Conservation (phyloP, 768 basidiomycete species). For the Termitomyces heimii region DNA sequence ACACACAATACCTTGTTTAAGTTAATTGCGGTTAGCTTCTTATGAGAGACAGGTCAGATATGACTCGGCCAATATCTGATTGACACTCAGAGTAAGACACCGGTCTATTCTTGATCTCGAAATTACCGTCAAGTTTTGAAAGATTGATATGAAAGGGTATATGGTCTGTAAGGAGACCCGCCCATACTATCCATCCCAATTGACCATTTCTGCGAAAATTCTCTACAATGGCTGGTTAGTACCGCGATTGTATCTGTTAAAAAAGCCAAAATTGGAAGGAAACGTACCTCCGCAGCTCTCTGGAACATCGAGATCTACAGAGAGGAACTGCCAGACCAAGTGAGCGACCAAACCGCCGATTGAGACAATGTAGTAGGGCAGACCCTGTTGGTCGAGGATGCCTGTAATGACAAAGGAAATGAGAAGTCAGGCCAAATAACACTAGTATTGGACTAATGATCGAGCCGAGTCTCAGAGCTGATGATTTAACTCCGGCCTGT, state of each 20-base stretch:
- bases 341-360: slow-evolving; percentile 7
- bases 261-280: neutral
- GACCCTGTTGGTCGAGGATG: slow-evolving; percentile 29
- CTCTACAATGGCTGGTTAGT: neutral
- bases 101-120: too few relatives aligned
- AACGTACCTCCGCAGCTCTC: neutral
- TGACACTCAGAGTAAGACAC: too few relatives aligned
- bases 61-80: too few relatives aligned
- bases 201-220: neutral
- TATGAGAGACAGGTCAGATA: too few relatives aligned
- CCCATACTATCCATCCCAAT: neutral
- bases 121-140: neutral
- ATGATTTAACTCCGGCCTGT: slow-evolving; percentile 51
- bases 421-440: slow-evolving; percentile 29
- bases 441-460: slow-evolving; percentile 35
- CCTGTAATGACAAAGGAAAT: slow-evolving; percentile 29
- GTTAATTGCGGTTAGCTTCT: too few relatives aligned
- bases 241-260: neutral
- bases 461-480: slow-evolving; percentile 45
- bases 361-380: slow-evolving; percentile 23
- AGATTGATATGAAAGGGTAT: neutral
- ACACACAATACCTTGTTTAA: too few relatives aligned
- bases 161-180: neutral
- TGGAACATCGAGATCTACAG: neutral
- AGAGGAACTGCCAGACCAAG: neutral